Evolutionary conservation across 2,329 filamentous ascomycete genomes (phyloP), one percentile per base, ranked within the genome.

Genomic region (Rutstroemia sydowiana): DNA sequence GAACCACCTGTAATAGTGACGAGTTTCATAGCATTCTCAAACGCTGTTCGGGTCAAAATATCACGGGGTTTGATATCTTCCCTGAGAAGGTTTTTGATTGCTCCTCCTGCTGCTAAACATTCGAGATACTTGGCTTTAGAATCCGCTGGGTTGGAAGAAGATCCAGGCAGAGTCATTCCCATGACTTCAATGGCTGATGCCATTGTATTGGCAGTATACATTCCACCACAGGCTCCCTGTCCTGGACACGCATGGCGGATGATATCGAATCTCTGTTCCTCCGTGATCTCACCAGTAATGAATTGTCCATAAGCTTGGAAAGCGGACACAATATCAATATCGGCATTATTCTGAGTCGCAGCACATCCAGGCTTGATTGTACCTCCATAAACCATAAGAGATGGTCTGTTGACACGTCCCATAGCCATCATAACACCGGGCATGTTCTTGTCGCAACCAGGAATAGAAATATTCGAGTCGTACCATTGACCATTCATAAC

Each of bases 391-490:
- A 98, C 88, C 93, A 98, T 98, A 67, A 98, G 77, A 63, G 88
- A 90, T 28, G 93, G 93, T 43, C 93, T 78, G 75, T 98, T 97
- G 60, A 96, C 83, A 61, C 93, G 82, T 34, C 90, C 92, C 88
- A 96, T 96, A 52, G 91, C 93, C 65, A 93, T 93, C 63, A 90
- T 73, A 11, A 93, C 88, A 70, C 88, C 88, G 1, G 90, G 90
- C 93, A 98, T 97, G 74, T 98, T 98, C 82, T 98, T 98, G 79
- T 98, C 93, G 72, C 93, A 98, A 45, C 93, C 93, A 13, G 93
- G 93, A 63, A 98, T 87, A 48, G 89, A 95, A 67, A 98, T 87
- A 71, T 97, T 97, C 61, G 84, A 92, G 70, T 98, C 93, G 68
- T 98, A 97, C 90, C 91, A 97, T 73, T 98, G 93, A 14, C 90